Evolutionary conservation across 2,329 filamentous ascomycete genomes (phyloP).

Genomic region (Pezicula carpinea): DNA sequence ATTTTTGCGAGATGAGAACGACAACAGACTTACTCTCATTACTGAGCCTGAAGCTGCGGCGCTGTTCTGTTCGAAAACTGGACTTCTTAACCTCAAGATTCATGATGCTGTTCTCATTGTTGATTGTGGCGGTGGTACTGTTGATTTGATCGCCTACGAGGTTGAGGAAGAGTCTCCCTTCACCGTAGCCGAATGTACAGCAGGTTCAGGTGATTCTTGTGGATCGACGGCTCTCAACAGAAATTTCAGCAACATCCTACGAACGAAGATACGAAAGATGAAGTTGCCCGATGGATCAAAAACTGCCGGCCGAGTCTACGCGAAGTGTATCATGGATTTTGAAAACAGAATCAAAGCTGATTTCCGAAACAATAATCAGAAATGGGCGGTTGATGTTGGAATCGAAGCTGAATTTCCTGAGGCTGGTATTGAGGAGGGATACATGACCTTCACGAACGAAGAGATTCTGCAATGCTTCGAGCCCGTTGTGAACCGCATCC

Average conservation of each 20-base stretch:
- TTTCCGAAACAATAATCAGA: conserved; percentile 98
- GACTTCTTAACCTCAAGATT: conserved; percentile 93
- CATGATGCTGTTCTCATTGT: conserved; percentile 98
- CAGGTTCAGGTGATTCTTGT: conserved; percentile 94
- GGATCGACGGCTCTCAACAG: conserved; percentile 97
- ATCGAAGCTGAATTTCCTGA: conserved; percentile 98
- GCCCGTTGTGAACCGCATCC: conserved; percentile 93
- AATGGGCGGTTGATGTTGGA: conserved; percentile 98
- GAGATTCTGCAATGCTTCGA: conserved; percentile 99
- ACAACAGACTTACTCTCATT: conserved; percentile 90
- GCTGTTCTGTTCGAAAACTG: conserved; percentile 96
- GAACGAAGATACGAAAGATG: conserved; percentile 98
- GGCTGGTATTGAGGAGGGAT: conserved; percentile 95
- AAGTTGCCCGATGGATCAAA: conserved; percentile 95
- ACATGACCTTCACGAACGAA: conserved; percentile 99
- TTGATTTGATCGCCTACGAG: conserved; percentile 98
- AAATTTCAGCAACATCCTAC: conserved; percentile 96
- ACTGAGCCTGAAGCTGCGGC: conserved; percentile 96
- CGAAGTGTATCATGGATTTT: conserved; percentile 99
- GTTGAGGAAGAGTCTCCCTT: conserved; percentile 97
- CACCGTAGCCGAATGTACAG: conserved; percentile 94
- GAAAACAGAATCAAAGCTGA: conserved; percentile 99
- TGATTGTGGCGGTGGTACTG: conserved; percentile 96
- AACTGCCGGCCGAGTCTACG: conserved; percentile 96
- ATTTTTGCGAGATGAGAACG: conserved; percentile 94